Base-by-base conservation (phyloP, 768 basidiomycete genomes). In the Auriscalpium orientale region DNA sequence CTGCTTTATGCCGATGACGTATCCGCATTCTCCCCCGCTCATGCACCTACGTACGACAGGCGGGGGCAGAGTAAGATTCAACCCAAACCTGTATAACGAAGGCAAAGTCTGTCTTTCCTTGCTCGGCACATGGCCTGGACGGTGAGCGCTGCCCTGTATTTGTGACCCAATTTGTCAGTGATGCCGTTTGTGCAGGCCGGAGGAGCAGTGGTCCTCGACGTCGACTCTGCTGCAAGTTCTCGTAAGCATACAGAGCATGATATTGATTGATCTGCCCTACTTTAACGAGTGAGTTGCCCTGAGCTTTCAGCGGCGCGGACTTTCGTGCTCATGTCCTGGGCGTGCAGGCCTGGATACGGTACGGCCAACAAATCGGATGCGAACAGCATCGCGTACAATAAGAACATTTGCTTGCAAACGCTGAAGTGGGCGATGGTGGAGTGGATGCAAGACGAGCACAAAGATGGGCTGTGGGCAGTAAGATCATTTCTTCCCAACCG, bases 231-330 rank as follows among this genome's bases (percentile, higher is more conserved):
- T 82, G 38, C 81, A 82, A 64, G 79, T 81, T 16, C 67, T 82
- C 16, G 76, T 83, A 36, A 79, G 77, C 53, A 80, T 82, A 22
- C 81, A 81, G 65, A 77, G 76, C 65, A 82, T 81, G 79, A 82
- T 81, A 56, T 66, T 81, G 36, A 72, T 79, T 20, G 79, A 82
- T 38, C 59, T 72, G 12, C 79, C 80, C 3, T 83, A 75, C 62
- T 82, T 75, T 67, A 83, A 82, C 61, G 81, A 82, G 79, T 80
- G 58, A 34, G 76, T 71, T 22, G 44, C 28, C 28, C 7, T 28
- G 28, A 28, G 28, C 28, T 28, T 28, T 28, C 28, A 28, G 28
- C 28, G 28, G 28, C 28, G 28, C 28, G 7, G 28, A 28, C 28
- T 28, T 28, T 4, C 28, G 28, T 28, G 22, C 28, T 28, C 28